Evolutionary conservation across 2,329 filamentous ascomycete species (phyloP).

Genomic region (Trichoderma sp.): DNA sequence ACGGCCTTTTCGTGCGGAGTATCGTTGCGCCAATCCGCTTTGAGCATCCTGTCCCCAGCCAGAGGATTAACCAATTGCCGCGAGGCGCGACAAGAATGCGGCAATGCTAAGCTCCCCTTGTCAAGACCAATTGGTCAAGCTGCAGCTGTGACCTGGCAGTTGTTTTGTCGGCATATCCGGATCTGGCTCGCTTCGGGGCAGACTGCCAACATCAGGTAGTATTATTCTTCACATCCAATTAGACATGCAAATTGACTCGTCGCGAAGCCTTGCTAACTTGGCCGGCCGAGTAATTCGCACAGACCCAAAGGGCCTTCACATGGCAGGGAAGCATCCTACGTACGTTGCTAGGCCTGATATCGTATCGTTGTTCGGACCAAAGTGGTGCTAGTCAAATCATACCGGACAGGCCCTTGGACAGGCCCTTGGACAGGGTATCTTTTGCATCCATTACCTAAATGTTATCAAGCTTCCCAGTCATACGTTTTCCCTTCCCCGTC

Average conservation of each 20-base stretch:
- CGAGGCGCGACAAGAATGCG: conserved; percentile 3
- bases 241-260: not conserved
- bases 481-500: not conserved
- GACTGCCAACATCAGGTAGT: not conserved
- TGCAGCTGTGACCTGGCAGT: not conserved
- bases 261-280: not conserved
- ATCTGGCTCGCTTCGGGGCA: conserved; percentile 1
- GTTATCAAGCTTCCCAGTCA: not conserved
- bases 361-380: not conserved
- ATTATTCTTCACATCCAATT: not conserved
- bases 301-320: not conserved
- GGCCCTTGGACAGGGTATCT: not conserved
- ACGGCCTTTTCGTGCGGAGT: not conserved
- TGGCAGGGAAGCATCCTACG: not conserved
- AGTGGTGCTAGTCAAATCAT: not conserved
- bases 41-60: not conserved
- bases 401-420: too few species aligned
- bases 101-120: not conserved
- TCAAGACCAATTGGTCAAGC: not conserved
- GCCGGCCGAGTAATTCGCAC: not conserved
- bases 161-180: not conserved
- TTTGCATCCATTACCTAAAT: conserved; percentile 3
- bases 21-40: not conserved
- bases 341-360: not conserved
- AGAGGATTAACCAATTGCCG: conserved; percentile 4